Percentiles rank a stretch among this genome's conserved stretches.
phyloP scores from a whole-genome alignment of 345 rosid genomes.

The Lepidium aucheri region DNA sequence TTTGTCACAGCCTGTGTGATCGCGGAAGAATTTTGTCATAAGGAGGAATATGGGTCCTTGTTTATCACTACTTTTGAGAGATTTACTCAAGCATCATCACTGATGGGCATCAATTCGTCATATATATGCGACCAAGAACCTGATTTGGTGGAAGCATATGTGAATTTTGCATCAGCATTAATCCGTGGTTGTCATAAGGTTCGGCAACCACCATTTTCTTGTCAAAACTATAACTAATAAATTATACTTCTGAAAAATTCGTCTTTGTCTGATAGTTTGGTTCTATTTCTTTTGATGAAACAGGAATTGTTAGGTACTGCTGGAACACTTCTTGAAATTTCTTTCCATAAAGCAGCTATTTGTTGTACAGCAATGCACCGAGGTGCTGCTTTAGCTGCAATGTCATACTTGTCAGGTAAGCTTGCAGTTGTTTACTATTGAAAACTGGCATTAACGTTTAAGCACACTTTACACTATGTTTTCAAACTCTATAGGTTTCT shows the following conservation, averaged over 20 bases:
- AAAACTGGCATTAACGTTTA: background rate
- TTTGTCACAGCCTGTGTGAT: constrained; percentile 65
- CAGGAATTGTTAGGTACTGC: constrained; percentile 77
- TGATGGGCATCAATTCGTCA: constrained; percentile 79
- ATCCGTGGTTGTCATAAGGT: constrained; percentile 78
- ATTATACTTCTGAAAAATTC: background rate
- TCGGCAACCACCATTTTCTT: constrained; percentile 14
- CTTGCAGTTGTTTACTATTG: background rate
- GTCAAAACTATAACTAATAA: background rate
- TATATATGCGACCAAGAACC: constrained; percentile 98
- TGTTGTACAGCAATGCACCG: constrained; percentile 99
- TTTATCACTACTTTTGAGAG: constrained; percentile 75
- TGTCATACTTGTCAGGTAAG: constrained; percentile 91
- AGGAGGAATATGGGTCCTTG: constrained; percentile 72
- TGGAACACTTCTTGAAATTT: constrained; percentile 72
- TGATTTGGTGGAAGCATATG: constrained; percentile 89
- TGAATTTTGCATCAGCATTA: constrained; percentile 75
- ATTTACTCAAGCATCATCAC: constrained; percentile 72
- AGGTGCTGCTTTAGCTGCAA: constrained; percentile 91
- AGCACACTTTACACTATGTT: background rate
- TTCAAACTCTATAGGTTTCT: constrained; percentile 49
- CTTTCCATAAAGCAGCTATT: constrained; percentile 96
- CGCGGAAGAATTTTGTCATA: constrained; percentile 84
- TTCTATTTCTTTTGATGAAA: constrained; percentile 4
- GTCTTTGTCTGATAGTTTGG: background rate